A percentile compares a stretch with the other conserved stretches of the same genome.
phyloP scores from a whole-genome alignment of 768 basidiomycete genomes.

The Rubroboletus satanas region DNA sequence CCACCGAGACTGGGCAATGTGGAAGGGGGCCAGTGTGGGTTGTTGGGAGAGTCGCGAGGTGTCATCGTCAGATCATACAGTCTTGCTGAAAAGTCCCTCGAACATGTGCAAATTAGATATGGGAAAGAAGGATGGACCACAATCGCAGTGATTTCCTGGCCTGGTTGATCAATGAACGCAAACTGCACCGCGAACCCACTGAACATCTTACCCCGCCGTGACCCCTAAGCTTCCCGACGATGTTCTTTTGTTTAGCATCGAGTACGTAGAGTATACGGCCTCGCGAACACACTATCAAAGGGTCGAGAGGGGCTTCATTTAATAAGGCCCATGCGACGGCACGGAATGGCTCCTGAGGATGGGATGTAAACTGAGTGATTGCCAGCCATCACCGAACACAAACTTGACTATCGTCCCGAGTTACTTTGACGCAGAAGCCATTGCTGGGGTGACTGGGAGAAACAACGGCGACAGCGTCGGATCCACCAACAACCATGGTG shows the following conservation, averaged over 20 bases:
- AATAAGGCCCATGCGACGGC: slow-evolving; percentile 59
- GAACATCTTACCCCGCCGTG: slow-evolving; percentile 64
- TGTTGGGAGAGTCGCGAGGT: slow-evolving; percentile 36
- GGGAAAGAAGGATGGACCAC: slow-evolving; percentile 57
- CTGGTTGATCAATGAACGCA: slow-evolving; percentile 29
- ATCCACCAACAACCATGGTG: slow-evolving; percentile 47
- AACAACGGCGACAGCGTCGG: slow-evolving; percentile 37
- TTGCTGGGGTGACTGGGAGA: slow-evolving; percentile 20
- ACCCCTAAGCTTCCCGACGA: slow-evolving; percentile 54
- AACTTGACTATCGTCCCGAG: slow-evolving; percentile 22
- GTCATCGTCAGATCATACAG: slow-evolving; percentile 58
- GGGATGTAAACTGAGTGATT: slow-evolving; percentile 3
- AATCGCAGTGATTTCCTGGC: slow-evolving; percentile 59
- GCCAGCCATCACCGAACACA: neutral
- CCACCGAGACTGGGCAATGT: slow-evolving; percentile 52
- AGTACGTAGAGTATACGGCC: slow-evolving; percentile 55
- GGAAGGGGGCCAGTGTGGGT: slow-evolving; percentile 59
- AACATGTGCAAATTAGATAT: slow-evolving; percentile 66
- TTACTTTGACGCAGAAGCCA: slow-evolving; percentile 35
- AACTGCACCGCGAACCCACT: neutral
- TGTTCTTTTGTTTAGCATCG: slow-evolving; percentile 37
- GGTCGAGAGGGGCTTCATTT: slow-evolving; percentile 43
- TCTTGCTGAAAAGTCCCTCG: slow-evolving; percentile 64
- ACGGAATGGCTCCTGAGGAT: slow-evolving; percentile 22
- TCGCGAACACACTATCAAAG: slow-evolving; percentile 55